Evolutionary conservation across 2,329 filamentous ascomycete species (phyloP).

Genomic region (Colletotrichum sp.): DNA sequence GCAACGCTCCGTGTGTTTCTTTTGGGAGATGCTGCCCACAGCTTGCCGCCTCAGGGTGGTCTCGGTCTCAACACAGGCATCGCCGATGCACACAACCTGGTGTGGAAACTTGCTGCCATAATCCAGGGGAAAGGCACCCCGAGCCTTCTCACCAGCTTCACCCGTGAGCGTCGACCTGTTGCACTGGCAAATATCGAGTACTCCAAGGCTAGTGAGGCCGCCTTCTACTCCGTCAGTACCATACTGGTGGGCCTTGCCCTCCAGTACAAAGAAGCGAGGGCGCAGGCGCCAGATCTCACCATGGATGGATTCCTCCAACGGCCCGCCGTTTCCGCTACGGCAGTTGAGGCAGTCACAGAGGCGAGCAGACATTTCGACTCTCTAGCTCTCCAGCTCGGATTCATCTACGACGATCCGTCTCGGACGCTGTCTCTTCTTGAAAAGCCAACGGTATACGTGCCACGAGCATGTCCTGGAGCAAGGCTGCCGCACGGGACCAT

Average conservation of each 20-base stretch:
- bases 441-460: not conserved
- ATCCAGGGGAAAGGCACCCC: not conserved
- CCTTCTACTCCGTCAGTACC: slow-evolving; percentile 8
- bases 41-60: slow-evolving; percentile 60
- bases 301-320: slow-evolving; percentile 1
- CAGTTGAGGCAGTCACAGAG: not conserved
- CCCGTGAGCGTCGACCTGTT: slow-evolving; percentile 1
- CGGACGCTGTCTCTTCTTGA: not conserved
- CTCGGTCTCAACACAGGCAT: slow-evolving; percentile 66
- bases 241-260: slow-evolving; percentile 3
- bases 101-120: slow-evolving; percentile 47
- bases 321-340: not conserved
- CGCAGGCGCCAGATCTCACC: not conserved
- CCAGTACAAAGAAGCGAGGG: not conserved
- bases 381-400: slow-evolving; percentile 12
- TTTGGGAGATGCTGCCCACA: slow-evolving; percentile 62
- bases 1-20: slow-evolving; percentile 37
- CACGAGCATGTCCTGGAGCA: not conserved
- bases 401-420: not conserved
- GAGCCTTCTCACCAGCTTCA: not conserved
- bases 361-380: slow-evolving; percentile 14
- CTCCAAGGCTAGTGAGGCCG: slow-evolving; percentile 10
- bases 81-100: slow-evolving; percentile 59
- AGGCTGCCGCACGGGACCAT: slow-evolving; percentile 4
- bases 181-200: slow-evolving; percentile 14